phyloP scores from a whole-genome alignment of 1,284 basidiomycete genomes.

The Agaricales sp. region DNA sequence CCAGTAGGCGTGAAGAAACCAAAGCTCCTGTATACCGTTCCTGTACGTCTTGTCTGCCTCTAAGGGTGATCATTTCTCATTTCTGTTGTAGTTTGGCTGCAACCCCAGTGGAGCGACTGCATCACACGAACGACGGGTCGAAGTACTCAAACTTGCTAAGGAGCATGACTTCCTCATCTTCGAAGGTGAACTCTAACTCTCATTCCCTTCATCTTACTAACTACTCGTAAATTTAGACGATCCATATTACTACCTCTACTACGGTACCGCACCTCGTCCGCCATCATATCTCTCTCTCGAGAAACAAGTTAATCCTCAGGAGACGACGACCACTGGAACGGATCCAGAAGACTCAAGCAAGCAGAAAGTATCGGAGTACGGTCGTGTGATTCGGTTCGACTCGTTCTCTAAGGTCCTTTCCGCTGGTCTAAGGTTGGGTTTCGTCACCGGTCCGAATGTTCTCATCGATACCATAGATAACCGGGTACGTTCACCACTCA shows the following conservation, averaged over 20 bases:
- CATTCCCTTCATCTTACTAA: neutral
- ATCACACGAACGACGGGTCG: constrained; percentile 62
- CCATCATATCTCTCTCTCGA: constrained; percentile 64
- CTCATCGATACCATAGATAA: constrained; percentile 71
- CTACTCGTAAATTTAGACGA: constrained; percentile 40
- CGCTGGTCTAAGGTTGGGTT: constrained; percentile 76
- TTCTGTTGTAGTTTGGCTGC: constrained; percentile 56
- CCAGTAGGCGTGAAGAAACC: constrained; percentile 64
- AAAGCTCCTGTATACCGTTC: constrained; percentile 78
- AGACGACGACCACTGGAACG: neutral
- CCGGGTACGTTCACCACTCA: constrained; percentile 35
- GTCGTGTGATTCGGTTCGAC: constrained; percentile 46
- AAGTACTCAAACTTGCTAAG: constrained; percentile 66
- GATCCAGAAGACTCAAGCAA: constrained; percentile 9
- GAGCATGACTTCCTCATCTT: constrained; percentile 78
- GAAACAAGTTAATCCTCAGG: constrained; percentile 17
- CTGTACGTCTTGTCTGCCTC: constrained; percentile 31
- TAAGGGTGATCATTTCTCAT: constrained; percentile 2
- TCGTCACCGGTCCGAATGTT: constrained; percentile 69
- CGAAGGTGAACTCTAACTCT: constrained; percentile 70
- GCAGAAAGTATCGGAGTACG: constrained; percentile 37
- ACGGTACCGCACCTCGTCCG: constrained; percentile 36
- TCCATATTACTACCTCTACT: constrained; percentile 62
- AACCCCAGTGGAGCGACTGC: constrained; percentile 82
- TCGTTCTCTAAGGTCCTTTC: constrained; percentile 67